A percentile compares a stretch with the other conserved stretches of the same genome.
Conservation (phyloP, 768 basidiomycete species). For the Pholiota microspora region DNA sequence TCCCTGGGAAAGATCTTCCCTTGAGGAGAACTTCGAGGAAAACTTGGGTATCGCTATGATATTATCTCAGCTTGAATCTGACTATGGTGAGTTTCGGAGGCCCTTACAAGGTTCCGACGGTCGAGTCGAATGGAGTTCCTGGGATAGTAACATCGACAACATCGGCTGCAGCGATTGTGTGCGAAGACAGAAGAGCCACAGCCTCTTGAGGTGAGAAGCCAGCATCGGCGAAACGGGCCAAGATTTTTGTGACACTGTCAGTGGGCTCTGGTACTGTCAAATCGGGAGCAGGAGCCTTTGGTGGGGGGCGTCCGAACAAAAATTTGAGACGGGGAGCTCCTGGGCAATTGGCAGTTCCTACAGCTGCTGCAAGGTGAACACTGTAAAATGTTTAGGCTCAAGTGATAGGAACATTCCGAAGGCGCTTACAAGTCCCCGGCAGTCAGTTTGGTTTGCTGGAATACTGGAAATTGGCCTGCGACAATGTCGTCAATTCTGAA, state of each 20-base stretch:
- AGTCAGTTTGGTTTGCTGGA: slow-evolving; percentile 9
- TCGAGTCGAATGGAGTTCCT: slow-evolving; percentile 35
- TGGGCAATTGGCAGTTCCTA: slow-evolving; percentile 32
- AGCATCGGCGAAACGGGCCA: slow-evolving; percentile 25
- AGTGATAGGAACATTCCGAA: not conserved
- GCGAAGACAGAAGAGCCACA: slow-evolving; percentile 22
- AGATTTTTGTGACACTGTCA: slow-evolving; percentile 22
- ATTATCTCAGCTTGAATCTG: too few relatives aligned
- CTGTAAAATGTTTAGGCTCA: slow-evolving; percentile 1
- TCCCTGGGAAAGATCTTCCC: slow-evolving; percentile 15
- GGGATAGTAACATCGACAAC: slow-evolving; percentile 23
- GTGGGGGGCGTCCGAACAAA: slow-evolving; percentile 26
- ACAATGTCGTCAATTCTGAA: slow-evolving; percentile 20
- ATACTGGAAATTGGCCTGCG: slow-evolving; percentile 16
- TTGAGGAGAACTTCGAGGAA: slow-evolving; percentile 32
- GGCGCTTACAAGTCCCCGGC: slow-evolving; percentile 19
- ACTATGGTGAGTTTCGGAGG: not conserved
- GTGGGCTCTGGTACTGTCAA: slow-evolving; percentile 20
- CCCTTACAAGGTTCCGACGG: slow-evolving; percentile 25
- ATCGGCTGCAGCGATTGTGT: slow-evolving; percentile 24
- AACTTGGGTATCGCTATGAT: slow-evolving; percentile 33
- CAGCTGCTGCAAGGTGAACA: slow-evolving; percentile 20
- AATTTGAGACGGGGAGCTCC: slow-evolving; percentile 32
- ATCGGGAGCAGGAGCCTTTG: slow-evolving; percentile 20
- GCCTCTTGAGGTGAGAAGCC: slow-evolving; percentile 23